Base-by-base conservation (phyloP, 805 yeast species). In the Metschnikowia lochheadii region DNA sequence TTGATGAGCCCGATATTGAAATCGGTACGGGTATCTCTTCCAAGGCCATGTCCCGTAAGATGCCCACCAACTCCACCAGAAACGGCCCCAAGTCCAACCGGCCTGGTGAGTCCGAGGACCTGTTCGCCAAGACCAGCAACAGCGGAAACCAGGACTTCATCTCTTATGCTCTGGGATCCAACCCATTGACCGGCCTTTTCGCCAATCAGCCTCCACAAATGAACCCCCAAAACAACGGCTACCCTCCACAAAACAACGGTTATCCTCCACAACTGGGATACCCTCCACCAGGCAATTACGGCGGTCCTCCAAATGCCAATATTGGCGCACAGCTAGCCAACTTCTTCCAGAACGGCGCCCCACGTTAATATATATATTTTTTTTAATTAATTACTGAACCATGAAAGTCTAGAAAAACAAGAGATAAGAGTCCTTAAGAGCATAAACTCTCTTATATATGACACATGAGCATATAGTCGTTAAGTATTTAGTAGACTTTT, bases 1-100 rank as follows among this genome's bases (percentile, higher is more conserved):
- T 94, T 64, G 98, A 94, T 66, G 99, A 94, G 70, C 99, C 99
- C 2, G 99, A 94, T 71, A 94, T 92, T 60, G 97, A 91, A 66
- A 88, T 94, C 49, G 98, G 98, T 46, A 83, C 89, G 44, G 97
- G 97, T 55, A 87, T 89, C 45, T 85, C 96, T 1, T 88, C 96
- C 3, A 91, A 91, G 67, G 90, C 96, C 17, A 89, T 89, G 69
- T 85, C 95, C 10, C 84, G 83, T 69, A 87, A 89, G 65, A 87
- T 89, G 96, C 96, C 96, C 15, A 89, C 96, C 4, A 90, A 90
- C 66, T 83, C 89, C 17, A 81, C 90, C 5, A 81, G 87, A 70
- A 84, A 85, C 66, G 96, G 96, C 3, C 96, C 96, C 32, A 83
- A 85, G 63, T 86, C 95, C 2, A 84, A 85, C 49, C 77, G 76